phyloP scores from a whole-genome alignment of 2,329 filamentous ascomycete genomes.

The Colletotrichum spinosum region DNA sequence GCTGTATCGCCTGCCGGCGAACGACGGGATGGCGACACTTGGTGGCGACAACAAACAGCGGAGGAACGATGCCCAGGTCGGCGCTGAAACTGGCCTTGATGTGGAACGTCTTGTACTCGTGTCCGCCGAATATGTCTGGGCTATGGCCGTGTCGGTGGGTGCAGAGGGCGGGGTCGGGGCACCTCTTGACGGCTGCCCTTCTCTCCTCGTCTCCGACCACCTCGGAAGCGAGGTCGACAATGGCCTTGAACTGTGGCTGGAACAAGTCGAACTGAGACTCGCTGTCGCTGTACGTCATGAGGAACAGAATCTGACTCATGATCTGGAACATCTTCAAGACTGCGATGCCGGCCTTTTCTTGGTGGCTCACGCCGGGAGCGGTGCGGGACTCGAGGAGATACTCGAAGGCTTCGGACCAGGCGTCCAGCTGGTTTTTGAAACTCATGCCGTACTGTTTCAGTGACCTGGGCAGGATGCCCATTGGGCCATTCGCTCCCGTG shows the following conservation, averaged over 20 bases:
- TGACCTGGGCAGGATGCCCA: slow-evolving; percentile 62
- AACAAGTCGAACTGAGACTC: slow-evolving; percentile 71
- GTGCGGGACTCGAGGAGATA: slow-evolving; percentile 63
- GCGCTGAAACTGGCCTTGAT: slow-evolving; percentile 73
- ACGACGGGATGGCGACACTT: slow-evolving; percentile 70
- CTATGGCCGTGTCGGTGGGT: slow-evolving; percentile 51
- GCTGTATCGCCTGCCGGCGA: slow-evolving; percentile 70
- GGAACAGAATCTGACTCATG: slow-evolving; percentile 67
- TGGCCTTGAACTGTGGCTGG: slow-evolving; percentile 61
- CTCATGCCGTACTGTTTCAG: slow-evolving; percentile 60
- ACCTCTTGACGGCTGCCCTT: slow-evolving; percentile 59
- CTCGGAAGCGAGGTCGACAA: slow-evolving; percentile 69
- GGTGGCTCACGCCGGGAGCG: slow-evolving; percentile 60
- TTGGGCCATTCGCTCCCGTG: slow-evolving; percentile 61
- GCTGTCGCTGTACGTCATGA: slow-evolving; percentile 70
- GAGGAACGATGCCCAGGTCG: slow-evolving; percentile 72
- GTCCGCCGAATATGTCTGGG: slow-evolving; percentile 53
- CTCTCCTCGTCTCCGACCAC: slow-evolving; percentile 70
- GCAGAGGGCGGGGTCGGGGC: slow-evolving; percentile 57
- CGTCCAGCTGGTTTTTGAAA: slow-evolving; percentile 63
- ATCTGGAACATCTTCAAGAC: slow-evolving; percentile 73
- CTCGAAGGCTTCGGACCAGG: slow-evolving; percentile 69
- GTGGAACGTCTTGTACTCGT: slow-evolving; percentile 59
- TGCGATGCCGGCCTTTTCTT: slow-evolving; percentile 70
- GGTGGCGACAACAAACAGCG: slow-evolving; percentile 74